Base-by-base conservation (phyloP, 2,329 filamentous ascomycete genomes). In the Nannizziopsis barbatae region DNA sequence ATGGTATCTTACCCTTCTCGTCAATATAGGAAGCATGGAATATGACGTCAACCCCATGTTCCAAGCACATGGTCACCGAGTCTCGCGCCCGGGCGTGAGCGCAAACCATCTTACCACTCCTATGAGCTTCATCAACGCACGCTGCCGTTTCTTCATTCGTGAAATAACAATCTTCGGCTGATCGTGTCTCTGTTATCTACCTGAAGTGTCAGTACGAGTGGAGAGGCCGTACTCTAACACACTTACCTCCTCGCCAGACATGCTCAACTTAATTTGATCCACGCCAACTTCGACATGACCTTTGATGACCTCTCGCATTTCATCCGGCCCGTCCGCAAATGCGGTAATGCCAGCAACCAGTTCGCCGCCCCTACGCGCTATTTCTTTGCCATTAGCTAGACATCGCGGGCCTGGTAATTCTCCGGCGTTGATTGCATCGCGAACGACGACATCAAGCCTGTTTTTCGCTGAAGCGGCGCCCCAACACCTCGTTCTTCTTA, bases 381-480 rank as follows among this genome's bases (percentile, higher is more conserved):
- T 73, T 54, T 76, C 73, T 50, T 70, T 66, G 0, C 66, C 69
- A 53, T 74, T 76, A 1, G 71, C 70, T 0, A 75, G 61, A 46
- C 65, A 71, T 12, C 71, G 60, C 2, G 71, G 72, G 1, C 72
- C 73, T 1, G 71, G 69, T 5, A 75, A 66, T 45, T 68, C 60
- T 0, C 71, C 73, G 1, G 63, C 62, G 31, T 75, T 74, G 52
- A 76, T 75, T 0, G 68, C 70, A 53, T 75, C 65, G 27, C 71
- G 59, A 38, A 75, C 65, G 1, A 72, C 72, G 11, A 69, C 54
- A 50, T 75, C 73, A 0, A 73, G 59, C 9, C 70, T 59, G 9
- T 69, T 63, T 46, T 73, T 70, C 0, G 71, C 71, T 2, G 70
- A 69, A 3, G 71, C 71, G 0, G 71, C 71, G 1, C 71, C 71